Evolutionary conservation across 176 grass and related monocot genomes (phyloP), one percentile per base, ranked within the genome.

Genomic region (Avena sativa): DNA sequence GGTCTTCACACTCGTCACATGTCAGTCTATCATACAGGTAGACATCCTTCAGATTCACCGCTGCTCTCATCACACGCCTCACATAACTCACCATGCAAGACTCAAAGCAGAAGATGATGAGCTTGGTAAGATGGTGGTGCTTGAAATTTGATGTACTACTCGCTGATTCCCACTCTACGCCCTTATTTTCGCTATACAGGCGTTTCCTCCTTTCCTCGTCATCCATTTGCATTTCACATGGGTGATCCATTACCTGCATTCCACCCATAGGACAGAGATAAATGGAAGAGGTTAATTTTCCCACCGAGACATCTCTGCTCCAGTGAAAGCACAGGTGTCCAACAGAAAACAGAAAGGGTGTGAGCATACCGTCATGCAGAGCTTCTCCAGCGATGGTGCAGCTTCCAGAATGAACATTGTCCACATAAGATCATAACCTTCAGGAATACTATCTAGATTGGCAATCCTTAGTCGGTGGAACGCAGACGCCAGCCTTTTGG

Each of bases 341-440:
- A 71, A 44, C n/a, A 44, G 0, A 12, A 70, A 43, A 71, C 6
- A 19, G 25, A 11, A 62, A 0, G 25, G 8, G 36, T 9, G 3
- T 1, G 7, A 71, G 44, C 68, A 44, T 44, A 71, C 17, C 32
- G 16, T 40, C 32, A 36, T 68, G 19, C n/a, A 46, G 9, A 71
- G 17, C 69, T 71, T 38, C 38, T 46, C 38, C 9, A 71, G 69
- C 4, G 9, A 71, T n/a, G 38, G 69, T 0, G 69, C 69, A 36
- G 16, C 16, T 72, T 72, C 69, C 38, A 46, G 10, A 5, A 46
- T n/a, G 69, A 71, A 71, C 38, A 71, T 71, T 71, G 69, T 71
- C 69, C 69, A 72, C 10, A 19, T 72, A 38, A 72, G 69, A 72
- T 72, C 69, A 12, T 72, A 72, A 10, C 69, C 69, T 72, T 72